Conservation (phyloP, 2,329 filamentous ascomycete genomes). For the Talaromyces sp. region DNA sequence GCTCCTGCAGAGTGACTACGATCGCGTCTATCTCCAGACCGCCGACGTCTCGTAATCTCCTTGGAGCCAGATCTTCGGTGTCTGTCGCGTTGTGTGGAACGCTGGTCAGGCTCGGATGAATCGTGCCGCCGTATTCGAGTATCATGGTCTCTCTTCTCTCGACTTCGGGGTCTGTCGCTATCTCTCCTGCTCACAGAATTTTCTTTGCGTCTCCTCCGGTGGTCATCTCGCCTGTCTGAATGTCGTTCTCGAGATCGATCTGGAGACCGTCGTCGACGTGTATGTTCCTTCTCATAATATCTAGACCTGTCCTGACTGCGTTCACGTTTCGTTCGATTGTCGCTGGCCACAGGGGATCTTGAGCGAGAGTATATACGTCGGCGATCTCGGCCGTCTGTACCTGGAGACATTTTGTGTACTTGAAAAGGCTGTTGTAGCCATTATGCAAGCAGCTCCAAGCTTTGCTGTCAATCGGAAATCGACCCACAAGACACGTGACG, state of each 20-base stretch:
- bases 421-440: background rate
- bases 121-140: slow-evolving; percentile 15
- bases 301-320: slow-evolving; percentile 21
- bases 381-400: slow-evolving; percentile 20
- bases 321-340: slow-evolving; percentile 22
- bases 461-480: background rate
- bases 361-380: slow-evolving; percentile 21
- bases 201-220: slow-evolving; percentile 26
- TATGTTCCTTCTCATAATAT: slow-evolving; percentile 2
- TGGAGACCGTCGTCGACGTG: slow-evolving; percentile 14
- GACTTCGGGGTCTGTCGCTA: slow-evolving; percentile 26
- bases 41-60: slow-evolving; percentile 20
- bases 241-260: slow-evolving; percentile 26
- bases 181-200: slow-evolving; percentile 28
- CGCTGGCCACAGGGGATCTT: background rate
- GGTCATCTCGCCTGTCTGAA: slow-evolving; percentile 24
- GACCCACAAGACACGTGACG: slow-evolving; percentile 1
- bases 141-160: slow-evolving; percentile 11
- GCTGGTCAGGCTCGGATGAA: slow-evolving; percentile 7
- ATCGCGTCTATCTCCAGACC: slow-evolving; percentile 28
- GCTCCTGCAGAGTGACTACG: slow-evolving; percentile 28
- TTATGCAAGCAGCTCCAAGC: background rate
- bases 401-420: slow-evolving; percentile 11
- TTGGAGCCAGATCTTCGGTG: slow-evolving; percentile 21
- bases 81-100: background rate